A percentile compares a stretch with the other conserved stretches of the same genome.
Conservation (phyloP, 2,329 filamentous ascomycete genomes). For the Diaporthe ilicicola region DNA sequence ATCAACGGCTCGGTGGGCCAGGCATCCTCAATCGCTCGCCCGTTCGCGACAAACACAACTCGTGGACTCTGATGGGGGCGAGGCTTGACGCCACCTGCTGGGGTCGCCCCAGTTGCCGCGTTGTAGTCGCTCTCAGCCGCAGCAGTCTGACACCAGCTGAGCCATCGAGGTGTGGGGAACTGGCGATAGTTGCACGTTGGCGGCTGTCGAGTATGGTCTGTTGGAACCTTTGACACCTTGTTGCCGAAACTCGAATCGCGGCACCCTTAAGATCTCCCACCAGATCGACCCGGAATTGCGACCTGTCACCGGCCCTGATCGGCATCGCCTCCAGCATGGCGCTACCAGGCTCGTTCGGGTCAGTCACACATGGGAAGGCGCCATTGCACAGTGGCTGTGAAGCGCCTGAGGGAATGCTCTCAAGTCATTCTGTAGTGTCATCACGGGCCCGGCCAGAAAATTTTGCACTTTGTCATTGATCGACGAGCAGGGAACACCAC, state of each 20-base stretch:
- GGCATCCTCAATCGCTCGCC: background rate
- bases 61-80: slow-evolving; percentile 4
- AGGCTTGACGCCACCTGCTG: background rate
- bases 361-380: background rate
- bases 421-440: background rate
- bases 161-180: background rate
- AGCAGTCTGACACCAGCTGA: slow-evolving; percentile 23
- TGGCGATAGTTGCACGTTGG: slow-evolving; percentile 3
- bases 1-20: background rate
- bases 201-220: background rate
- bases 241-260: background rate
- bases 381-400: background rate
- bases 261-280: background rate
- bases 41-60: background rate
- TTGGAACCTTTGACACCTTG: background rate
- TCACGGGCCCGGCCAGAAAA: background rate
- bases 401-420: background rate
- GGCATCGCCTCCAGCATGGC: background rate
- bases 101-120: slow-evolving; percentile 13
- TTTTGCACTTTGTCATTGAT: background rate
- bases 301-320: background rate
- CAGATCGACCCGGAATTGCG: background rate
- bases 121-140: slow-evolving; percentile 10
- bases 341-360: background rate
- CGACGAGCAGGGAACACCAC: background rate